Conservation (phyloP, 176 grass and related monocot genomes). For the Cocos nucifera region DNA sequence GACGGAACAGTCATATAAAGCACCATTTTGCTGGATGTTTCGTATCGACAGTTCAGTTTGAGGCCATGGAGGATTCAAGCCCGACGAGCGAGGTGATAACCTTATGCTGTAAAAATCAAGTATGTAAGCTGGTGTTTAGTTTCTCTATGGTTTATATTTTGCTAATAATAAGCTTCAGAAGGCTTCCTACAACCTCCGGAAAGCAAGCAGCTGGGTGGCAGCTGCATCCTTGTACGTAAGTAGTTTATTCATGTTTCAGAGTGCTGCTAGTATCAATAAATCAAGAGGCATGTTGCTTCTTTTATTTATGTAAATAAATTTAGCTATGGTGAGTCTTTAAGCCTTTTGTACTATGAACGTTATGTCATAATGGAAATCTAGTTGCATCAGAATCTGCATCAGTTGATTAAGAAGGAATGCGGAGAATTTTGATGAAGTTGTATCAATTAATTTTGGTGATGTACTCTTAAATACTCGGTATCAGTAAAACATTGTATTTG, state of each 20-base stretch:
- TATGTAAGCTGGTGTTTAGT: background rate
- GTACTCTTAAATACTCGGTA: too few species aligned
- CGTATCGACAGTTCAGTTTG: too few species aligned
- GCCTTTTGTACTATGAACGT: too few species aligned
- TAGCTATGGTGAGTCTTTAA: too few species aligned
- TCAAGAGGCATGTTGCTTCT: background rate
- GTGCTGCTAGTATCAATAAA: background rate
- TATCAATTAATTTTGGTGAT: too few species aligned
- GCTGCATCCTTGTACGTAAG: slow-evolving; percentile 1
- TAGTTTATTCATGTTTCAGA: background rate
- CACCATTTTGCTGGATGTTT: too few species aligned
- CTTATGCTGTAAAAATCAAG: background rate
- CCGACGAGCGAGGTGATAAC: background rate
- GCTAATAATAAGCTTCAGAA: background rate
- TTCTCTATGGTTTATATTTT: background rate
- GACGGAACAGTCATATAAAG: slow-evolving; percentile 8
- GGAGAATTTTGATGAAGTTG: too few species aligned
- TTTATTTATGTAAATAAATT: background rate
- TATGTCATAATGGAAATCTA: too few species aligned
- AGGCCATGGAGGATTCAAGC: too few species aligned
- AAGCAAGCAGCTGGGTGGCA: background rate
- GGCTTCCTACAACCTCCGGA: background rate
- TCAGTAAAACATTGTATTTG: too few species aligned
- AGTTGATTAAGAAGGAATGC: too few species aligned
- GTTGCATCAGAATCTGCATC: too few species aligned